Percentiles rank a stretch among this genome's conserved stretches.
phyloP scores from a whole-genome alignment of 495 filamentous ascomycete genomes.

The Podospora appendiculata region DNA sequence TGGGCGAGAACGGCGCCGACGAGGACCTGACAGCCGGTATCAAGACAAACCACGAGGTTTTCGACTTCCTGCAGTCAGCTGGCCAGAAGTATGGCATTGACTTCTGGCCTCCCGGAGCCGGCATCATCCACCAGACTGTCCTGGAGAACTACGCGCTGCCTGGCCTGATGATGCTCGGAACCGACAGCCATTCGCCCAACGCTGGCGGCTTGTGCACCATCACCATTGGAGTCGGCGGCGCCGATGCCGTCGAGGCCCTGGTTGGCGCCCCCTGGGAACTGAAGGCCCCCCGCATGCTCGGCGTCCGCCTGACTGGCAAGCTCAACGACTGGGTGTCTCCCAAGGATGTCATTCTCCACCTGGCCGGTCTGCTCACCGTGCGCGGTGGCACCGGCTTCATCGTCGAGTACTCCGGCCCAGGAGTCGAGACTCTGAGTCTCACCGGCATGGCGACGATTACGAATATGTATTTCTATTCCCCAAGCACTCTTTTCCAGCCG shows the following conservation, averaged over 20 bases:
- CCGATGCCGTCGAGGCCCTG: slow-evolving; percentile 93
- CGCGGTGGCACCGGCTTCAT: slow-evolving; percentile 91
- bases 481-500: no score
- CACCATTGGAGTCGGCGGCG: slow-evolving; percentile 95
- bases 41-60: slow-evolving; percentile 90
- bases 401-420: slow-evolving; percentile 84
- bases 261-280: slow-evolving; percentile 96
- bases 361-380: slow-evolving; percentile 87
- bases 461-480: slow-evolving; percentile 51
- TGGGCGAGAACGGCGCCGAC: slow-evolving; percentile 83
- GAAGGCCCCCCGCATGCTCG: slow-evolving; percentile 84
- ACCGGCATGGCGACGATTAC: slow-evolving; percentile 90
- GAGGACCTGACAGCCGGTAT: slow-evolving; percentile 82
- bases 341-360: slow-evolving; percentile 87
- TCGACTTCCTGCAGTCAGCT: slow-evolving; percentile 92
- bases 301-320: slow-evolving; percentile 76
- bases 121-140: slow-evolving; percentile 97
- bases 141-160: slow-evolving; percentile 98
- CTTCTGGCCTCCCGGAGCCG: slow-evolving; percentile 98
- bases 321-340: slow-evolving; percentile 86
- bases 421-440: slow-evolving; percentile 79
- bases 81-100: slow-evolving; percentile 96
- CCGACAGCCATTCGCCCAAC: slow-evolving; percentile 96
- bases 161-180: slow-evolving; percentile 98
- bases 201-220: slow-evolving; percentile 88